Percentiles rank a stretch among this genome's conserved stretches.
These are phyloP conservation scores for Zychaea mexicana DNA, from an alignment of 371 early-diverging fungal genomes.

Conservation along the genomic window DNA sequence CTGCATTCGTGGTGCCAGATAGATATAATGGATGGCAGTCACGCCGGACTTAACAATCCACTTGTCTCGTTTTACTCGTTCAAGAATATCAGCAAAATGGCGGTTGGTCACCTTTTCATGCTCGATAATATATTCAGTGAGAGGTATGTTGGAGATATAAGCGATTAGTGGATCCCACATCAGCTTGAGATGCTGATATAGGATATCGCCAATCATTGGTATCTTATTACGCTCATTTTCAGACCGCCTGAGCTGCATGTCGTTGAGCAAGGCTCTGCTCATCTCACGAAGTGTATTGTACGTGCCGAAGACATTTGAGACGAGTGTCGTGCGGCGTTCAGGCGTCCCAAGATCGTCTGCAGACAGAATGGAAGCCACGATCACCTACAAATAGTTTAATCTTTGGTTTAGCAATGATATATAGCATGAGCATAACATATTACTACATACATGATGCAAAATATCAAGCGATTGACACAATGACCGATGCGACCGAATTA, in stretches of 20 bases:
- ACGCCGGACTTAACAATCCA: not conserved
- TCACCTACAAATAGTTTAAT: slow-evolving; percentile 48
- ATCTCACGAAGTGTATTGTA: not conserved
- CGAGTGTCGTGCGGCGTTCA: not conserved
- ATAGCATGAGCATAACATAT: too few species aligned
- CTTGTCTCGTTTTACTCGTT: not conserved
- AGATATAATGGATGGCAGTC: slow-evolving; percentile 39
- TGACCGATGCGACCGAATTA: not conserved
- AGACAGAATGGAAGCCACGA: slow-evolving; percentile 76
- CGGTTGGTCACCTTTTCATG: slow-evolving; percentile 52
- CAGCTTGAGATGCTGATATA: slow-evolving; percentile 46
- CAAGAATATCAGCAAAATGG: slow-evolving; percentile 42
- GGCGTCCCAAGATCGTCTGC: not conserved
- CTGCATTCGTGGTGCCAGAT: slow-evolving; percentile 66
- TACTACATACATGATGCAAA: slow-evolving; percentile 40
- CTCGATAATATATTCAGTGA: slow-evolving; percentile 67
- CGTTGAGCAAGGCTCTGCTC: not conserved
- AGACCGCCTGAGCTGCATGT: not conserved
- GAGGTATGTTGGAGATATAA: slow-evolving; percentile 79
- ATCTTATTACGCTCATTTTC: not conserved
- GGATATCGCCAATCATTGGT: not conserved
- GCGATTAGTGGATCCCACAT: slow-evolving; percentile 70
- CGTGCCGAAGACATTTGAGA: not conserved
- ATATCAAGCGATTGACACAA: not conserved
- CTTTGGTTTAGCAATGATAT: slow-evolving; percentile 67